Conservation (phyloP, 305 asterid species). For the Fraxinus sp. region DNA sequence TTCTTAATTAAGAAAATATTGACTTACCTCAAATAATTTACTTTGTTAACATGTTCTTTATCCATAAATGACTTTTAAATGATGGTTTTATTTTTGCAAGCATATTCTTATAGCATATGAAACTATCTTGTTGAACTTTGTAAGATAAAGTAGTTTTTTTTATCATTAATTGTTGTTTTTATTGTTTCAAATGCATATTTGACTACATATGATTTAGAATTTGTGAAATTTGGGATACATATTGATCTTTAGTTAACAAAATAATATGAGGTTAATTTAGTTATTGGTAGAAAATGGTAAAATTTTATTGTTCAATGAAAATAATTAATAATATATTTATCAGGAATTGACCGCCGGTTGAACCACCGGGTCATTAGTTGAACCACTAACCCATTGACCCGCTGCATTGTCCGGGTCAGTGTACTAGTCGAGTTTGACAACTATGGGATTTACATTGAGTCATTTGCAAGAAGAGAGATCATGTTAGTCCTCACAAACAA, state of each 20-base stretch:
- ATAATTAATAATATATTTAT: too few relatives aligned
- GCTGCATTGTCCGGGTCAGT: not conserved
- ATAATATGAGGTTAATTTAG: not conserved
- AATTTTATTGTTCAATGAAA: not conserved
- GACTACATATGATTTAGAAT: not conserved
- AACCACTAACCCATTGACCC: not conserved
- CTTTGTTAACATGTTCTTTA: not conserved
- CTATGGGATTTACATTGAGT: not conserved
- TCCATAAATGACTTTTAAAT: not conserved
- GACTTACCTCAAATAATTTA: not conserved
- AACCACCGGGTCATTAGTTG: not conserved
- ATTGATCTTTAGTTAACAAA: not conserved
- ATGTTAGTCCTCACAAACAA: not conserved
- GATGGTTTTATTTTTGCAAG: not conserved
- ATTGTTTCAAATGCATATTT: not conserved
- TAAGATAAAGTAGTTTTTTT: not conserved
- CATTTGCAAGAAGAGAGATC: not conserved
- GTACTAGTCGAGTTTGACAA: not conserved
- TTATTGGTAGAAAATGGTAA: not conserved
- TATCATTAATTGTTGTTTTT: not conserved
- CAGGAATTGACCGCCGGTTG: not conserved
- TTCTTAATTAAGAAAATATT: not conserved
- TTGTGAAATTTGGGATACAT: not conserved
- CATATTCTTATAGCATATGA: not conserved
- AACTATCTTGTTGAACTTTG: not conserved